Evolutionary conservation across 441 rosid genomes (phyloP), one percentile per base, ranked within the genome.

Genomic region (Populus hybrid): DNA sequence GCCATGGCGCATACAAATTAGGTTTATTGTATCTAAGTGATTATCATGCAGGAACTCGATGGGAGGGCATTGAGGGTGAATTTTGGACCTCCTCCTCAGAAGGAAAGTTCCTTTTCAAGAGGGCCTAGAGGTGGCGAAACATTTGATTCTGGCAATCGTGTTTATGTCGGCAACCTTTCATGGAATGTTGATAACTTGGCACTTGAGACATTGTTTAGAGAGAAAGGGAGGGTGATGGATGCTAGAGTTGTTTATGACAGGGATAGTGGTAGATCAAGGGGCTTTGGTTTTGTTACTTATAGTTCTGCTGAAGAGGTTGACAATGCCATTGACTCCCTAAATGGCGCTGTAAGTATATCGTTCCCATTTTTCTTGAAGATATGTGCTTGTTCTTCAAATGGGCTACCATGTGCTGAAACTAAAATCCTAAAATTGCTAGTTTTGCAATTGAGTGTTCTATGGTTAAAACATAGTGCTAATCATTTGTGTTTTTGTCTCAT

Each of bases 181-280:
- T 94, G 99, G 99, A 91, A 86, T 73, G 97, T 95, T 2, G 98
- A 95, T 89, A 92, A 95, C 84, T 77, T 77, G 82, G 93, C 94
- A 28, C 95, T 95, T 4, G 94, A 90, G 85, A 87, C 74, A 81
- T 77, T 95, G 87, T 95, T 94, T 77, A 85, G 91, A 38, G 97
- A 89, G 85, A 92, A 90, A 76, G 97, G 99, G 14, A 89, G 86
- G 69, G 97, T 95, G 76, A 80, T 89, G 75, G 99, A 95, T 50
- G 99, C 98, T 14, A 95, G 74, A 77, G 99, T 96, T 50, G 90
- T 96, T 29, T 93, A 91, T 81, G 99, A 94, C 83, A 83, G 97
- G 88, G 97, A 94, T 73, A 94, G 86, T 78, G 98, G 99, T 74
- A 84, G 99, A 83, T 96, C 98, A 59, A 92, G 95, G 90, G 98